Evolutionary conservation across 2,329 filamentous ascomycete genomes (phyloP).

Genomic region (Aspergillus oerlinghausenensis): DNA sequence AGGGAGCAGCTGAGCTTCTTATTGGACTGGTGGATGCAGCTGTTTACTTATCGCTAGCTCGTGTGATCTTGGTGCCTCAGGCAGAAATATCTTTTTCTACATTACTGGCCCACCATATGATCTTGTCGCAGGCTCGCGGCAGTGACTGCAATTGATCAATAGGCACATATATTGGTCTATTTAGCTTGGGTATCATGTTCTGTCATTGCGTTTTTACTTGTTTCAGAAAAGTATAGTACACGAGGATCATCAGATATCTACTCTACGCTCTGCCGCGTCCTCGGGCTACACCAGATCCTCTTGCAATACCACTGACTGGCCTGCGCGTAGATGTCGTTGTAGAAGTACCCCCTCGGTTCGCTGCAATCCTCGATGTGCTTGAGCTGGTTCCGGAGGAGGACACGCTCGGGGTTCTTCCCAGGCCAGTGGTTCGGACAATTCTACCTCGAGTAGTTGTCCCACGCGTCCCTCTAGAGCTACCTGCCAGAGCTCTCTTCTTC

Average conservation of each 20-base stretch:
- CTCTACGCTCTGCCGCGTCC: constrained; percentile 28
- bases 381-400: constrained; percentile 23
- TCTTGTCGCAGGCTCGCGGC: constrained; percentile 2
- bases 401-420: constrained; percentile 35
- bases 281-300: constrained; percentile 33
- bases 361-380: constrained; percentile 24
- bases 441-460: constrained; percentile 29
- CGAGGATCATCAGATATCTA: background rate
- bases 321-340: constrained; percentile 33
- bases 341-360: constrained; percentile 25
- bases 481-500: constrained; percentile 32
- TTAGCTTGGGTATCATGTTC: constrained; percentile 16
- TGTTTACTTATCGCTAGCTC: constrained; percentile 3
- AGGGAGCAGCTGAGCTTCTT: constrained; percentile 10
- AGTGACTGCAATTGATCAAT: constrained; percentile 2
- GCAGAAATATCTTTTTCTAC: constrained; percentile 6
- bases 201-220: constrained; percentile 10
- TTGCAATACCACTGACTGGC: constrained; percentile 36
- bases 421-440: constrained; percentile 26
- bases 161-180: background rate
- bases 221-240: constrained; percentile 17
- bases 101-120: background rate
- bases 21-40: constrained; percentile 10
- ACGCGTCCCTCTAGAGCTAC: constrained; percentile 30
- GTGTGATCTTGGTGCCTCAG: constrained; percentile 19